Evolutionary conservation across 148 eudicot species (phyloP).

Genomic region (Rhododendron henanense): DNA sequence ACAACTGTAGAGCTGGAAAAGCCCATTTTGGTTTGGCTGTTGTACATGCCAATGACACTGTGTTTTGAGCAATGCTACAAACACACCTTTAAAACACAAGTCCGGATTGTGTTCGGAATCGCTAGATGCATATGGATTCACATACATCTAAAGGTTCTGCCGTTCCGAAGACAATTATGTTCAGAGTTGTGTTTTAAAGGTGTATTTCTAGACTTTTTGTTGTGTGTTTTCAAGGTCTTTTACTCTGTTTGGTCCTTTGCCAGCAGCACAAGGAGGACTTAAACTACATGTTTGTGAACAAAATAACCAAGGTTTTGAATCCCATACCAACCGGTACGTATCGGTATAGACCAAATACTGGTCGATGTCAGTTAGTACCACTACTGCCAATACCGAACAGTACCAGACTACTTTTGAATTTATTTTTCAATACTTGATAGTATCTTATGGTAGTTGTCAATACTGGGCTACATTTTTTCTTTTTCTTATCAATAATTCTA

Average conservation of each 20-base stretch:
- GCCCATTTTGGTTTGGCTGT: too few relatives aligned
- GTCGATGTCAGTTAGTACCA: too few relatives aligned
- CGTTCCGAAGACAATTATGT: background rate
- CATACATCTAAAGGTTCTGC: background rate
- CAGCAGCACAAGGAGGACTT: background rate
- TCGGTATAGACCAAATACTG: too few relatives aligned
- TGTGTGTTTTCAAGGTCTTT: too few relatives aligned
- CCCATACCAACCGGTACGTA: background rate
- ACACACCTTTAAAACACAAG: too few relatives aligned
- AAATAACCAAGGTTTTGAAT: too few relatives aligned
- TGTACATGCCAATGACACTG: too few relatives aligned
- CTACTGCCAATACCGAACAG: too few relatives aligned
- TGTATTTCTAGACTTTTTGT: background rate
- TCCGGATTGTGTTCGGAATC: background rate
- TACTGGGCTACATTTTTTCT: background rate
- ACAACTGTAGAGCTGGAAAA: background rate
- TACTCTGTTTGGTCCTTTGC: background rate
- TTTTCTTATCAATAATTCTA: too few relatives aligned
- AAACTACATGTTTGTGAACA: too few relatives aligned
- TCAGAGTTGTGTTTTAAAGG: background rate
- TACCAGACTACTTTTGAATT: background rate
- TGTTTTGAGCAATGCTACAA: too few relatives aligned
- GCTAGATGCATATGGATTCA: background rate
- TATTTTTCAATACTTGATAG: background rate
- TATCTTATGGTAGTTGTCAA: background rate